phyloP scores from a whole-genome alignment of 148 eudicot genomes.

The Rhododendron kiyosumense region DNA sequence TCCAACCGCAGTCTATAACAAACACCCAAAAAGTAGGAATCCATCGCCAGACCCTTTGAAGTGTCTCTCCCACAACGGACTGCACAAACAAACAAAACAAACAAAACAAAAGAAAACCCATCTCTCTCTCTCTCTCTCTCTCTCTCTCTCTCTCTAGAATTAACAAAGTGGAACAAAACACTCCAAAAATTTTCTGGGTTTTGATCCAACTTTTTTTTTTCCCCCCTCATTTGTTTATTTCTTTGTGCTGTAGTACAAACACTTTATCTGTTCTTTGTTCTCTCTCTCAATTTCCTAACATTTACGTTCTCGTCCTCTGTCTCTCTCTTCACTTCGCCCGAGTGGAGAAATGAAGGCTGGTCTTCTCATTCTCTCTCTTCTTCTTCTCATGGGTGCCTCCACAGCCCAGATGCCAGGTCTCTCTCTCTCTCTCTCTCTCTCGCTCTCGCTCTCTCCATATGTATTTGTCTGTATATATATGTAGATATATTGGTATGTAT shows the following conservation, averaged over 20 bases:
- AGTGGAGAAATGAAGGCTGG: slow-evolving; percentile 5
- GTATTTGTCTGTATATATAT: not conserved
- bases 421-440: too few species aligned
- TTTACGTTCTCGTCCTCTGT: not conserved
- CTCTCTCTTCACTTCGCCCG: not conserved
- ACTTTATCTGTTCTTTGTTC: not conserved
- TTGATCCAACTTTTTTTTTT: not conserved
- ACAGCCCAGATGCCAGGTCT: slow-evolving; percentile 17
- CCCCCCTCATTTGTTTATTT: not conserved
- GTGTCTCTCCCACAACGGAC: not conserved
- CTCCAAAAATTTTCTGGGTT: not conserved
- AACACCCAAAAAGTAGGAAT: not conserved
- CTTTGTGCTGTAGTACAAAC: not conserved
- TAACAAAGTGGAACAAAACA: not conserved
- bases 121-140: not conserved
- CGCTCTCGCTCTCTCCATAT: not conserved
- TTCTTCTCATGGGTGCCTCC: slow-evolving; percentile 3
- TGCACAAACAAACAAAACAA: not conserved
- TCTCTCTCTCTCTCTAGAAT: too few species aligned
- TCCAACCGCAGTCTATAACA: not conserved
- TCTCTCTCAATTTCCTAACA: not conserved
- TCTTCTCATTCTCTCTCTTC: not conserved
- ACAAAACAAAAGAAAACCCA: not conserved
- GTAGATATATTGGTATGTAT: not conserved
- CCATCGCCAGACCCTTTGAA: not conserved